Percentiles rank a stretch among this genome's conserved stretches.
Conservation (phyloP, 1,284 basidiomycete genomes). For the Leccinum pachyderme region DNA sequence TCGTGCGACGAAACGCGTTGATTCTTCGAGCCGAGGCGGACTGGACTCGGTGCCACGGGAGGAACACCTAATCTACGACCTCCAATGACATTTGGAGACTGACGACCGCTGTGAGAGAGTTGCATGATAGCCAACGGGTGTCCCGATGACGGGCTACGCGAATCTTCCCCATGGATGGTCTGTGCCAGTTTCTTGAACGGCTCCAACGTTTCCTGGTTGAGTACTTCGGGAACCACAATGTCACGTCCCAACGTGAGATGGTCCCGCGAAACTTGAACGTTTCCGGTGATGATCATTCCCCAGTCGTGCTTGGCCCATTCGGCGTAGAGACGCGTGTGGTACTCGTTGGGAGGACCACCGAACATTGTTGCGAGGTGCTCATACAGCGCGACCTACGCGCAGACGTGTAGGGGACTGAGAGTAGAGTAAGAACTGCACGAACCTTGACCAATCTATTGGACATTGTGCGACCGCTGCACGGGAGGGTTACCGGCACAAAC, state of each 20-base stretch:
- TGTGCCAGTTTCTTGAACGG: constrained; percentile 55
- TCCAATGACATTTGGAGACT: constrained; percentile 73
- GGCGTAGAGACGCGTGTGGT: constrained; percentile 69
- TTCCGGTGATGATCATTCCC: constrained; percentile 92
- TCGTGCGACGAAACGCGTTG: constrained; percentile 16
- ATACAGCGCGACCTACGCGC: constrained; percentile 73
- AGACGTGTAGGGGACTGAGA: neutral
- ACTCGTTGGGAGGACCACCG: constrained; percentile 71
- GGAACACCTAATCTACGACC: constrained; percentile 60
- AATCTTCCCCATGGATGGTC: constrained; percentile 45
- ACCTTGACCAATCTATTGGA: constrained; percentile 51
- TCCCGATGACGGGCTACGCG: constrained; percentile 3
- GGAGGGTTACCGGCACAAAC: constrained; percentile 48
- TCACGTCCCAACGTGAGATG: constrained; percentile 86
- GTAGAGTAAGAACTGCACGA: neutral
- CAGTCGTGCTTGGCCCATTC: constrained; percentile 78
- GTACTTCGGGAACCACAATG: constrained; percentile 54
- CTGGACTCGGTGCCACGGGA: constrained; percentile 73
- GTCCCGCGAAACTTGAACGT: constrained; percentile 71
- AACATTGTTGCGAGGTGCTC: constrained; percentile 71
- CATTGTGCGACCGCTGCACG: constrained; percentile 45
- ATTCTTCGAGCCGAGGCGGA: constrained; percentile 48
- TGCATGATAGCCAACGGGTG: constrained; percentile 70
- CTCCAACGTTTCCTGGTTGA: constrained; percentile 42
- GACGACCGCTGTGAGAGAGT: constrained; percentile 84